Conservation (phyloP, 495 filamentous ascomycete genomes). For the Clavariopsis aquatica region DNA sequence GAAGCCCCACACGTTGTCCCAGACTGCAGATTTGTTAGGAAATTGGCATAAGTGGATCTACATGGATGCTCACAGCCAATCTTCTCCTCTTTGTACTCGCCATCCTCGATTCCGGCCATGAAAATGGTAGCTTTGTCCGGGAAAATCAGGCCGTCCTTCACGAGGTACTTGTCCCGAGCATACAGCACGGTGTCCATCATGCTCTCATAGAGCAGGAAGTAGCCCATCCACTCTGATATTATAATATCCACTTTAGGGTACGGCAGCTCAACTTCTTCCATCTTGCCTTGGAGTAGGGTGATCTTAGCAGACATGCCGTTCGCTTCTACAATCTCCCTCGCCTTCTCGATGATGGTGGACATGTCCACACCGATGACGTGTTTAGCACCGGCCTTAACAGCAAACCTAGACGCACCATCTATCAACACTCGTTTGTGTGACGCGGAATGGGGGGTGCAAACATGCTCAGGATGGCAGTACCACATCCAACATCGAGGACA, state of each 20-base stretch:
- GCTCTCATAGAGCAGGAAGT: slow-evolving; percentile 96
- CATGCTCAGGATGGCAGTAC: slow-evolving; percentile 88
- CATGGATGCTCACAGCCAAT: slow-evolving; percentile 65
- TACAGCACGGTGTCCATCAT: slow-evolving; percentile 97
- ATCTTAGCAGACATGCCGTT: slow-evolving; percentile 84
- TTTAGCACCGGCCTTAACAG: slow-evolving; percentile 87
- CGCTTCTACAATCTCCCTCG: slow-evolving; percentile 80
- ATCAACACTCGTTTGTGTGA: slow-evolving; percentile 11
- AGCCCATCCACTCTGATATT: slow-evolving; percentile 99
- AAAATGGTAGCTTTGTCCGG: slow-evolving; percentile 89
- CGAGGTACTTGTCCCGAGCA: slow-evolving; percentile 88
- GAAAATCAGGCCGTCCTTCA: slow-evolving; percentile 81
- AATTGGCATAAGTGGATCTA: neutral
- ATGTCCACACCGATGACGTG: slow-evolving; percentile 97
- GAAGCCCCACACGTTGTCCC: slow-evolving; percentile 98
- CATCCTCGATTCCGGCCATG: slow-evolving; percentile 83
- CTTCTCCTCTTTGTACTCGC: slow-evolving; percentile 87
- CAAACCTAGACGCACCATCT: slow-evolving; percentile 70
- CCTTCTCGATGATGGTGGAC: slow-evolving; percentile 95
- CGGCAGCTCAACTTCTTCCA: slow-evolving; percentile 91
- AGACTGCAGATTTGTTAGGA: slow-evolving; percentile 57
- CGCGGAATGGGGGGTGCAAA: slow-evolving; percentile 47
- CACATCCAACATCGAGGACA: slow-evolving; percentile 96
- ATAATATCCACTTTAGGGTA: slow-evolving; percentile 95
- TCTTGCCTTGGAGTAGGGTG: slow-evolving; percentile 88